Base-by-base conservation (phyloP, 2,329 filamentous ascomycete species). In the Hymenoscyphus repandus region DNA sequence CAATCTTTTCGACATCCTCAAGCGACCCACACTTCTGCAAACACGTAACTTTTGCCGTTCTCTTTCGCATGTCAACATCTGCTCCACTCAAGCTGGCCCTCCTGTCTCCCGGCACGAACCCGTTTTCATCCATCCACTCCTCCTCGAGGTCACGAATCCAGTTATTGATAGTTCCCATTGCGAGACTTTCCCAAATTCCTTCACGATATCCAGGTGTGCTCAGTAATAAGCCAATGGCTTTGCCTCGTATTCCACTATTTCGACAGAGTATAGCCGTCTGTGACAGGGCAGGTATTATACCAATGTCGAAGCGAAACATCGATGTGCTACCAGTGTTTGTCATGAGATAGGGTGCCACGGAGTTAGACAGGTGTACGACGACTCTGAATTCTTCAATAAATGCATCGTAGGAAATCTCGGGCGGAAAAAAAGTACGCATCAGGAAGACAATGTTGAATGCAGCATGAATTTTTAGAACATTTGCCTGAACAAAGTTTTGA, bases 61-160 rank as follows among this genome's bases (percentile, higher is more conserved):
- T 27, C 45, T 47, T 20, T 22, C 31, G 17, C 17, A 47, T 77
- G 71, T 52, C 18, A 15, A 47, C 13, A 12, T 47, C 45, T 4
- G 30, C 20, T 6, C 36, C 36, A 18, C 11, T 20, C 33, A 47
- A 17, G 4, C 9, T 32, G 9, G 36, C 36, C 13, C 45, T 47
- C 6, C 45, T 32, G 6, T 47, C 45, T 2, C 22, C 41, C 6
- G 41, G 41, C 11, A 44, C 41, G n/a, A 32, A 44, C 2, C 41
- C 41, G n/a, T 44, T 31, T 27, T n/a, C 45, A 50, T 49, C 49
- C 13, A 45, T 22, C 51, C 49, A 52, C n/a, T 48, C 42, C 17
- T 52, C 53, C 32, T 57, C 55, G 7, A 50, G 12, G 33, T 54
- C 49, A 17, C 50, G 37, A 13, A 53, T 32, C 45, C 41, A 49